Base-by-base conservation (phyloP, 2,329 filamentous ascomycete genomes). In the Paraphaeosphaeria minitans region DNA sequence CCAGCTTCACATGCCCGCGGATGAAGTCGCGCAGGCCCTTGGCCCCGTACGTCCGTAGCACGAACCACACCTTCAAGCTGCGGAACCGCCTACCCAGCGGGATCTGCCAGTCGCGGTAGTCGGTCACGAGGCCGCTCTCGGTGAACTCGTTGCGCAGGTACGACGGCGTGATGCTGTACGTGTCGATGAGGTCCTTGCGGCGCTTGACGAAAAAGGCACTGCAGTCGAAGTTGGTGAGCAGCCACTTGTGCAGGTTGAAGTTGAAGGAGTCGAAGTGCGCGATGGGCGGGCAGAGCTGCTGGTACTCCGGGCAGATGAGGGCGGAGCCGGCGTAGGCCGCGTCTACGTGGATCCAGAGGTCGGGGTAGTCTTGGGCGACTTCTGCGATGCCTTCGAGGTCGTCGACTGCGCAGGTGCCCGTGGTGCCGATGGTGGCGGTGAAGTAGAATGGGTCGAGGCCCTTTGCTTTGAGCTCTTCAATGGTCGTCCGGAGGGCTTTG, bases 81-180 rank as follows among this genome's bases (percentile, higher is more conserved):
- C 94, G 85, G 84, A 98, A 98, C 16, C 94, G 84, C 2, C 94
- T 84, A 9, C 94, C 94, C 0, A 98, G 87, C 0, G 94, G 93
- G 69, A 98, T 96, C 79, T 97, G 93, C 94, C 94, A 98, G 82
- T 98, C 93, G 48, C 94, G 87, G 81, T 97, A 97, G 78, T 98
- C 94, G 24, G 92, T 97, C 0, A 97, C 94, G 1, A 94, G 84
- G 0, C 92, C 93, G 39, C 84, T 86, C 67, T 95, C 92, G 3
- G 89, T 91, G 79, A 89, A 92, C 4, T 86, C 81, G 78, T 97
- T 97, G 63, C 88, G 84, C 29, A 97, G 86, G 80, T 96, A 97
- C 4, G 89, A 84, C 0, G 91, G 91, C 16, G 89, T 89, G 73
- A 95, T 89, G 71, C 86, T 88, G 43, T 97, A 84, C 0, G 93